phyloP scores from a whole-genome alignment of 495 filamentous ascomycete genomes.

The Hypomontagnella submonticulosa region DNA sequence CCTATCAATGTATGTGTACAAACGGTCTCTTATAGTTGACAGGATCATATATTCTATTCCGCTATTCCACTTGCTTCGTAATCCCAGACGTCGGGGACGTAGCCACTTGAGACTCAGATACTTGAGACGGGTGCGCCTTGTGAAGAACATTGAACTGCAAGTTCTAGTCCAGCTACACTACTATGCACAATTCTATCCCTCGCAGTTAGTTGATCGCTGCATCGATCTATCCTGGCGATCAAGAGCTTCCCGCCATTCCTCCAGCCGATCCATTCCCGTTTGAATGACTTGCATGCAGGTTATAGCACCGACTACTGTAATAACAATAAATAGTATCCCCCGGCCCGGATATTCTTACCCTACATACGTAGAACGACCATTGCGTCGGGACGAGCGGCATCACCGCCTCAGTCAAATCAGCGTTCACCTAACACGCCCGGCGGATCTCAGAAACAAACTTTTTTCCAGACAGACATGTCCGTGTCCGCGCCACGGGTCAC shows the following conservation, averaged over 20 bases:
- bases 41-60: too few relatives aligned
- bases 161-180: neutral
- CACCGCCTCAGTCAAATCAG: neutral
- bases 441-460: neutral
- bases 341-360: constrained; percentile 7
- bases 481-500: constrained; percentile 22
- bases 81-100: too few relatives aligned
- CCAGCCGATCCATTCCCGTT: constrained; percentile 36
- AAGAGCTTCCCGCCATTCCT: constrained; percentile 23
- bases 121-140: too few relatives aligned
- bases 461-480: constrained; percentile 6
- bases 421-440: neutral
- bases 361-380: constrained; percentile 3
- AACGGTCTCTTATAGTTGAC: too few relatives aligned
- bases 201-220: constrained; percentile 31
- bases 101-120: too few relatives aligned
- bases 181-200: constrained; percentile 11
- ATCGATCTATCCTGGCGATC: constrained; percentile 28
- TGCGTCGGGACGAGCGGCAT: constrained; percentile 22
- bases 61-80: too few relatives aligned
- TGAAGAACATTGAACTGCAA: too few relatives aligned
- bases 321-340: constrained; percentile 23
- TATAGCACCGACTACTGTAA: constrained; percentile 10
- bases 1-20: too few relatives aligned
- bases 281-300: constrained; percentile 17